phyloP scores from a whole-genome alignment of 2,329 filamentous ascomycete genomes.

The Trichoderma hamatum region DNA sequence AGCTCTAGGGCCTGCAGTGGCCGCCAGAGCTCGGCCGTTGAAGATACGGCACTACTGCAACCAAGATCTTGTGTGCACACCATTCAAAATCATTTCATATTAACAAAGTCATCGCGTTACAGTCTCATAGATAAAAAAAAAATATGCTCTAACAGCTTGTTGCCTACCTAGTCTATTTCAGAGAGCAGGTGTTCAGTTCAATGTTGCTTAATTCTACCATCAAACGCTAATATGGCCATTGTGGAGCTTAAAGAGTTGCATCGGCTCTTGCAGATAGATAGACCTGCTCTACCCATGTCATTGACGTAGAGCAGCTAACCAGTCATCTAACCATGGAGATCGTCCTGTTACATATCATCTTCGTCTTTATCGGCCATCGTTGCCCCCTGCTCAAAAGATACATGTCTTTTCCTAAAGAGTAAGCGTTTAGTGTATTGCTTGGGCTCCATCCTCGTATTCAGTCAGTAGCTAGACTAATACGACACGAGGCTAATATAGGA shows the following conservation, averaged over 20 bases:
- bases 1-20: neutral
- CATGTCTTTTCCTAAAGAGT: neutral
- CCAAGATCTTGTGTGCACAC: neutral
- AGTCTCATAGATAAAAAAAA: neutral
- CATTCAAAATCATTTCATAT: neutral
- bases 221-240: neutral
- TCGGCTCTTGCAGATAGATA: neutral
- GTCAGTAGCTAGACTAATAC: neutral
- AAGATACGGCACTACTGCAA: conserved; percentile 13
- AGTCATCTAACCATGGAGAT: neutral
- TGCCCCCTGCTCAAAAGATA: neutral
- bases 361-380: too few relatives aligned
- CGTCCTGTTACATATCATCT: neutral
- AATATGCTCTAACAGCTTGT: neutral
- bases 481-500: neutral
- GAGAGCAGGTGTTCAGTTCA: neutral
- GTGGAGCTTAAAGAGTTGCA: neutral
- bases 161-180: neutral
- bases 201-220: too few relatives aligned
- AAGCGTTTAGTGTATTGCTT: neutral
- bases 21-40: neutral
- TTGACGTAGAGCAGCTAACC: neutral
- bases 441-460: neutral
- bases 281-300: neutral
- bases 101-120: neutral